phyloP scores from a whole-genome alignment of 805 yeast species.

The Schwanniomyces pseudopolymorphus region DNA sequence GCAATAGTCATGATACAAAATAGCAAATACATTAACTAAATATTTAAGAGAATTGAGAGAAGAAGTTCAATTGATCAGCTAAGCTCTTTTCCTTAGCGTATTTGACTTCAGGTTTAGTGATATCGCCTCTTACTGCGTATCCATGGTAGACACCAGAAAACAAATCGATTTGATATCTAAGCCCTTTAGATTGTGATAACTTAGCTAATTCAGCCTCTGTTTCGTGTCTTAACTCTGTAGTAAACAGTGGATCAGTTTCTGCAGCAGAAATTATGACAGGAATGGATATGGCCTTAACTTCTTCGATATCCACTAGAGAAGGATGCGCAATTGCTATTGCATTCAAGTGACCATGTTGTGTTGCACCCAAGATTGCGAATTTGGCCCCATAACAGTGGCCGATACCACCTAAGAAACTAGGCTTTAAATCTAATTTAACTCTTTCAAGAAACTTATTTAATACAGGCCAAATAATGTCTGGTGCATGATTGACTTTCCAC shows the following conservation, averaged over 20 bases:
- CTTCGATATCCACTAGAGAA: slow-evolving; percentile 61
- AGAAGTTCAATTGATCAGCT: slow-evolving; percentile 33
- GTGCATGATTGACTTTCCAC: slow-evolving; percentile 59
- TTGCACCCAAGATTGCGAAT: slow-evolving; percentile 27
- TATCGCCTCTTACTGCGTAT: slow-evolving; percentile 73
- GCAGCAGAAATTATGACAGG: slow-evolving; percentile 75
- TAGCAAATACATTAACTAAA: neutral
- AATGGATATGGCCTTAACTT: slow-evolving; percentile 50
- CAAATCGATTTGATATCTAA: slow-evolving; percentile 56
- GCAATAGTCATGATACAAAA: no score
- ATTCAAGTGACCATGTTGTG: slow-evolving; percentile 39
- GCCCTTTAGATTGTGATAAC: slow-evolving; percentile 40
- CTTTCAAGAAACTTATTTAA: slow-evolving; percentile 46
- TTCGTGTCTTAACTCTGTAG: slow-evolving; percentile 55
- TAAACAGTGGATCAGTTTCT: slow-evolving; percentile 59
- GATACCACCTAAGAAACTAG: slow-evolving; percentile 19
- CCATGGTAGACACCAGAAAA: slow-evolving; percentile 71
- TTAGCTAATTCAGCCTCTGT: slow-evolving; percentile 51
- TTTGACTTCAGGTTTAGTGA: slow-evolving; percentile 44
- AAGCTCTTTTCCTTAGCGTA: slow-evolving; percentile 69
- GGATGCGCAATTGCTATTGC: slow-evolving; percentile 82
- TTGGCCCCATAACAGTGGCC: slow-evolving; percentile 27
- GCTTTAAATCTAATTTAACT: slow-evolving; percentile 38
- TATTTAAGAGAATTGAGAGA: slow-evolving; percentile 1
- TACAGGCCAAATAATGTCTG: slow-evolving; percentile 48